phyloP scores from a whole-genome alignment of 768 basidiomycete genomes.

The Tubosaeta sp. region DNA sequence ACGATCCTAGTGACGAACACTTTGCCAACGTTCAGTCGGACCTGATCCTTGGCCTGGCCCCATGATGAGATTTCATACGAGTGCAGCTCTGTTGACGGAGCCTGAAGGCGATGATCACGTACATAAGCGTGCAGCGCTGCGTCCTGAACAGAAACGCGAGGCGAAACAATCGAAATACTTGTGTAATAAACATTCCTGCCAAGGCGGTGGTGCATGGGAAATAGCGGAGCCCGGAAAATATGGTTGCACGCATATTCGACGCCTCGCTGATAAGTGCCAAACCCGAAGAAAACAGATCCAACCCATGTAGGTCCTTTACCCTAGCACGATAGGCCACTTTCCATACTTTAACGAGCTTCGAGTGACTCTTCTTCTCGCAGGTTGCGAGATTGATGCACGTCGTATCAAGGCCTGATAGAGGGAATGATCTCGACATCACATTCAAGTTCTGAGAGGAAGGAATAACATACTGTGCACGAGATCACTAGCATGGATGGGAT shows the following conservation, averaged over 20 bases:
- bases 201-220: slow-evolving; percentile 22
- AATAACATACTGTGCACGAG: slow-evolving; percentile 60
- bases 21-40: slow-evolving; percentile 23
- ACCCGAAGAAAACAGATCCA: slow-evolving; percentile 63
- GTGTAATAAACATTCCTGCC: neutral
- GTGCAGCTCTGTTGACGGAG: slow-evolving; percentile 28
- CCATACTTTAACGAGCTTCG: slow-evolving; percentile 70
- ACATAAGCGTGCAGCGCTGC: slow-evolving; percentile 14
- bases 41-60: slow-evolving; percentile 33
- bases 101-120: slow-evolving; percentile 25
- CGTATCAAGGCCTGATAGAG: slow-evolving; percentile 47
- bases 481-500: slow-evolving; percentile 58
- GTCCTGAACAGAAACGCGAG: slow-evolving; percentile 21
- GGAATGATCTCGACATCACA: neutral
- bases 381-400: slow-evolving; percentile 59
- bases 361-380: slow-evolving; percentile 44
- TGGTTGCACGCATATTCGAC: neutral
- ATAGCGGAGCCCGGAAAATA: slow-evolving; percentile 14
- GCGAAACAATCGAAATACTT: slow-evolving; percentile 2
- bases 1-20: slow-evolving; percentile 14
- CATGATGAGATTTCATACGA: slow-evolving; percentile 30
- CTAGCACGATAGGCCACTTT: slow-evolving; percentile 68
- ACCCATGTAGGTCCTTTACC: slow-evolving; percentile 76
- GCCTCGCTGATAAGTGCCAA: slow-evolving; percentile 28
- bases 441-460: neutral